Percentiles rank a stretch among this genome's conserved stretches.
phyloP scores from a whole-genome alignment of 2,329 filamentous ascomycete species.

The Penicillium sp. region DNA sequence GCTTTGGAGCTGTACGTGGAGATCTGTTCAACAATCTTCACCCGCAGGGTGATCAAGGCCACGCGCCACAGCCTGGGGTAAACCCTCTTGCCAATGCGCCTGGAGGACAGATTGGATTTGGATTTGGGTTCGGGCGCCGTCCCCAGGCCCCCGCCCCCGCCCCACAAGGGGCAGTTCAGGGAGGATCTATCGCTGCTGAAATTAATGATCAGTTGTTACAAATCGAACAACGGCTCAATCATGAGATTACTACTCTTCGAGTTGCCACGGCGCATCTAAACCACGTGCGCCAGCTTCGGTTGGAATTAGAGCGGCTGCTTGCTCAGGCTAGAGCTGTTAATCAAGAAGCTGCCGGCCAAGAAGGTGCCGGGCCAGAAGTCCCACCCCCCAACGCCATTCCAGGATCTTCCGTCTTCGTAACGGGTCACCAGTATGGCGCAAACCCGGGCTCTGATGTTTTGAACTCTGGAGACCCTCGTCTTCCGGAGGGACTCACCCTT shows the following conservation, averaged over 20 bases:
- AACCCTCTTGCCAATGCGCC: constrained; percentile 33
- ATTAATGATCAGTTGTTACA: constrained; percentile 62
- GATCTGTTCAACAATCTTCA: constrained; percentile 65
- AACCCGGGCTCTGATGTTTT: constrained; percentile 33
- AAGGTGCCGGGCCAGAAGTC: not conserved
- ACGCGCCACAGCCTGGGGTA: constrained; percentile 38
- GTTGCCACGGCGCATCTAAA: constrained; percentile 66
- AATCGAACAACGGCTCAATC: constrained; percentile 66
- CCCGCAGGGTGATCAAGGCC: constrained; percentile 58
- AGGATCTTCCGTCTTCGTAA: constrained; percentile 18
- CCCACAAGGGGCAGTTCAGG: constrained; percentile 9
- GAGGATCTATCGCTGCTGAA: constrained; percentile 25
- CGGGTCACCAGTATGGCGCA: constrained; percentile 31
- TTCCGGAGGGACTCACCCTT: constrained; percentile 52
- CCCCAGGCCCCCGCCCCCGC: constrained; percentile 19
- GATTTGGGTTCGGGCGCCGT: constrained; percentile 42
- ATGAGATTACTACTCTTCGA: constrained; percentile 64
- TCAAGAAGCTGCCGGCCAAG: constrained; percentile 32
- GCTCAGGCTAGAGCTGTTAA: constrained; percentile 40
- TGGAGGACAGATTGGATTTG: constrained; percentile 43
- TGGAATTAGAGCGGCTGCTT: constrained; percentile 66
- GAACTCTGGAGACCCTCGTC: constrained; percentile 43
- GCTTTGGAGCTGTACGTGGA: constrained; percentile 62
- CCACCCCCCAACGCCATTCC: constrained; percentile 13
- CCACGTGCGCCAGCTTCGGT: constrained; percentile 64